These are phyloP conservation scores for Tolypocladium tundrense DNA, from an alignment of 2,329 filamentous ascomycete genomes.

Conservation along the genomic window DNA sequence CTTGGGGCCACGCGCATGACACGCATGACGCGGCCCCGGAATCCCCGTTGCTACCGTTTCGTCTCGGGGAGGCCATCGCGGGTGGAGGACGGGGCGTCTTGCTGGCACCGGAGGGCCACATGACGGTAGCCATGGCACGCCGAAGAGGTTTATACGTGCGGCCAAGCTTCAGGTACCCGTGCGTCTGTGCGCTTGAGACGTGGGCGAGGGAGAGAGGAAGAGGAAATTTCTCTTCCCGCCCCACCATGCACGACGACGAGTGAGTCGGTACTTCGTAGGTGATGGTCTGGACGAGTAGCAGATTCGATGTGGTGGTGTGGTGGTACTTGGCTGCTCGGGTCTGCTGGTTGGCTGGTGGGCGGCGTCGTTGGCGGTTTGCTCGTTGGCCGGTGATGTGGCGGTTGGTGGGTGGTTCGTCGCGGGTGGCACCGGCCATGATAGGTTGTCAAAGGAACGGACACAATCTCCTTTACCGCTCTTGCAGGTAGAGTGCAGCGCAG, in stretches of 20 bases:
- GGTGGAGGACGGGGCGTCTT: neutral
- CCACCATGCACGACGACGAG: neutral
- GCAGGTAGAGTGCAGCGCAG: neutral
- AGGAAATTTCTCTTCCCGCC: neutral
- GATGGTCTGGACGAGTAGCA: neutral
- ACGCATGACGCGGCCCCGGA: neutral
- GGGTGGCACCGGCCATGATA: neutral
- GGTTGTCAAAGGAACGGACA: neutral
- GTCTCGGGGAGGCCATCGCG: too few species aligned
- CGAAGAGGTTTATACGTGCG: neutral
- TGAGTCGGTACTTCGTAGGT: neutral
- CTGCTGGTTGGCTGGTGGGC: neutral
- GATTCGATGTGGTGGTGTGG: neutral
- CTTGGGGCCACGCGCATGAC: neutral
- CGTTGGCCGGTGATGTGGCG: slow-evolving; percentile 1
- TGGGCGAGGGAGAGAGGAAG: neutral
- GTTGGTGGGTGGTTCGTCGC: neutral
- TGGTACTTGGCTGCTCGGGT: neutral
- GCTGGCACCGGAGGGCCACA: neutral
- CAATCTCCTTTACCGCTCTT: neutral
- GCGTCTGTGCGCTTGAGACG: neutral
- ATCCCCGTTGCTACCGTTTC: neutral
- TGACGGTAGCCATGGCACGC: neutral
- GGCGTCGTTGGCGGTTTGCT: neutral
- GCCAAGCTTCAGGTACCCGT: neutral